A percentile compares a stretch with the other conserved stretches of the same genome.
Conservation (phyloP, 2,329 filamentous ascomycete genomes). For the Colletotrichum liriopes region DNA sequence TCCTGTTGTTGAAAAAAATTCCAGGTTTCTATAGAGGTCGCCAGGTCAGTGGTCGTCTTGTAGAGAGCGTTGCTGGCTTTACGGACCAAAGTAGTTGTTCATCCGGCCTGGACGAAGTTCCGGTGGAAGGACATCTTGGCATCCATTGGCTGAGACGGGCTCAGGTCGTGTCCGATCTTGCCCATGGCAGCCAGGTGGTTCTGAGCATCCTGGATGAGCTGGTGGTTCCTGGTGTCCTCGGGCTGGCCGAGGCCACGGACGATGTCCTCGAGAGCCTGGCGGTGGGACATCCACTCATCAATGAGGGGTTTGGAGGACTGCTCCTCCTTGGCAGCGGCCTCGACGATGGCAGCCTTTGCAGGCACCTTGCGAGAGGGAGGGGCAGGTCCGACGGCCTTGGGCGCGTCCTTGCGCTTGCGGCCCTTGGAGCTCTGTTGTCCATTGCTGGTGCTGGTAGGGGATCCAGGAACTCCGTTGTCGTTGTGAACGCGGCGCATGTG, state of each 20-base stretch:
- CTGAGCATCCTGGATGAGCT: slow-evolving; percentile 68
- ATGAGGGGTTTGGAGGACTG: slow-evolving; percentile 59
- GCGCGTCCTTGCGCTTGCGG: slow-evolving; percentile 71
- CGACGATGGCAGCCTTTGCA: slow-evolving; percentile 58
- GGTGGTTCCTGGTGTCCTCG: slow-evolving; percentile 67
- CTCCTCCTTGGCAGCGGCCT: slow-evolving; percentile 53
- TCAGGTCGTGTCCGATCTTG: slow-evolving; percentile 62
- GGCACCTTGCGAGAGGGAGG: slow-evolving; percentile 65
- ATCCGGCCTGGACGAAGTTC: slow-evolving; percentile 50
- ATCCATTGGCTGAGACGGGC: slow-evolving; percentile 27
- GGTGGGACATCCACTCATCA: slow-evolving; percentile 74
- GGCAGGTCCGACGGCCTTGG: slow-evolving; percentile 54
- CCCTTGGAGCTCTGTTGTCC: slow-evolving; percentile 61
- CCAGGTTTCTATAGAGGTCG: slow-evolving; percentile 5
- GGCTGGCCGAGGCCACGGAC: slow-evolving; percentile 66
- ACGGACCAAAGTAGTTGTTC: slow-evolving; percentile 47
- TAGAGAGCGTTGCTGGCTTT: slow-evolving; percentile 7
- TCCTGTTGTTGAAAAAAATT: slow-evolving; percentile 19
- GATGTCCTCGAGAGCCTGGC: slow-evolving; percentile 74
- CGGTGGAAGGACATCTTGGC: slow-evolving; percentile 27
- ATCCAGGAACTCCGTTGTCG: slow-evolving; percentile 65
- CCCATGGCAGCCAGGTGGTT: slow-evolving; percentile 67
- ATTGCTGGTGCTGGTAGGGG: slow-evolving; percentile 52
- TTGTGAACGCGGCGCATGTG: slow-evolving; percentile 97
- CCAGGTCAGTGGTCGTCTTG: slow-evolving; percentile 15